These are phyloP conservation scores for Gautieria morchelliformis DNA, from an alignment of 768 basidiomycete species.

Conservation along the genomic window DNA sequence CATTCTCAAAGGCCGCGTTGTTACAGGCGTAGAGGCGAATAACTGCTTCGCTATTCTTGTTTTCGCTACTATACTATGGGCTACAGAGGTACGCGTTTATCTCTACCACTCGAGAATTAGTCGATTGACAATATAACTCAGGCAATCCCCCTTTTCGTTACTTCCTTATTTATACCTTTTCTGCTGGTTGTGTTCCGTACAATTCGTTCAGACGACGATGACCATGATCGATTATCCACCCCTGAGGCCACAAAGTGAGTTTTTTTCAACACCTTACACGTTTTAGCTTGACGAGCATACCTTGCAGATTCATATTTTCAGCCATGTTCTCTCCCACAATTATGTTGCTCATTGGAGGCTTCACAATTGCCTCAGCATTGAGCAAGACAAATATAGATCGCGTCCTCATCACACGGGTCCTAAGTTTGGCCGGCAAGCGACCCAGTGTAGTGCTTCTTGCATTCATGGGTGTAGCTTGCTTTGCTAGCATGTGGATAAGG, in stretches of 20 bases:
- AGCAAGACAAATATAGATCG: slow-evolving; percentile 94
- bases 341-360: slow-evolving; percentile 95
- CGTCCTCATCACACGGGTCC: slow-evolving; percentile 80
- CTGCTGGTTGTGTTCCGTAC: slow-evolving; percentile 81
- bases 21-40: slow-evolving; percentile 65
- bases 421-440: slow-evolving; percentile 81
- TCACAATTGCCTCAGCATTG: slow-evolving; percentile 93
- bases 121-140: slow-evolving; percentile 21
- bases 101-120: neutral
- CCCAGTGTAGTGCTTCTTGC: slow-evolving; percentile 83
- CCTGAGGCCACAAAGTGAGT: slow-evolving; percentile 74
- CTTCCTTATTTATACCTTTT: slow-evolving; percentile 81
- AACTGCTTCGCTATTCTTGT: slow-evolving; percentile 83
- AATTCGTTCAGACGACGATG: slow-evolving; percentile 49
- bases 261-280: neutral
- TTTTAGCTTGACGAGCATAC: neutral
- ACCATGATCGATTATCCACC: slow-evolving; percentile 39
- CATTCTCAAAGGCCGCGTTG: slow-evolving; percentile 49
- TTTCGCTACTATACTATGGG: slow-evolving; percentile 92
- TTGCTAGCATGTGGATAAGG: slow-evolving; percentile 99
- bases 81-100: slow-evolving; percentile 64
- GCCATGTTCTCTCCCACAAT: slow-evolving; percentile 97
- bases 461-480: slow-evolving; percentile 94
- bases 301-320: slow-evolving; percentile 76
- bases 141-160: slow-evolving; percentile 98